These are phyloP conservation scores for Diversispora eburnea DNA, from an alignment of 192 early-diverging fungal genomes.

Conservation along the genomic window DNA sequence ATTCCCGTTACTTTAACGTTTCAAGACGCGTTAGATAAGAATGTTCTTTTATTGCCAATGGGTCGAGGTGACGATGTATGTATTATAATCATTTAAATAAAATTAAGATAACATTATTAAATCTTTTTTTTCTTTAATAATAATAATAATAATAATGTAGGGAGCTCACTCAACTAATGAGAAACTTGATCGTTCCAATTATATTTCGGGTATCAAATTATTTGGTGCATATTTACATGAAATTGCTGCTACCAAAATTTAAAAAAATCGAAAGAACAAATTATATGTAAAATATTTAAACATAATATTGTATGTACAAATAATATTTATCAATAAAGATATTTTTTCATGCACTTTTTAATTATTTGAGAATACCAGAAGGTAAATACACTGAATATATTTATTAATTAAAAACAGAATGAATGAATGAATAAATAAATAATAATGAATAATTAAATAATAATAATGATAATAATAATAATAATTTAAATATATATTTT, in stretches of 20 bases:
- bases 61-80: slow-evolving; percentile 76
- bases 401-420: too few relatives aligned
- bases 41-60: slow-evolving; percentile 93
- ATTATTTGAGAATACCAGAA: too few relatives aligned
- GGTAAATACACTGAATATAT: too few relatives aligned
- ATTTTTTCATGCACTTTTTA: too few relatives aligned
- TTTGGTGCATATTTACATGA: slow-evolving; percentile 89
- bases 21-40: slow-evolving; percentile 90
- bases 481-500: too few relatives aligned
- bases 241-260: slow-evolving; percentile 49
- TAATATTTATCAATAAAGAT: too few relatives aligned
- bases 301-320: too few relatives aligned
- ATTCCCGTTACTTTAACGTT: slow-evolving; percentile 98
- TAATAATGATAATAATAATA: too few relatives aligned
- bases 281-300: too few relatives aligned
- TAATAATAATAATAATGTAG: too few relatives aligned
- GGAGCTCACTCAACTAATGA: slow-evolving; percentile 98
- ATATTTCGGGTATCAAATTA: slow-evolving; percentile 94
- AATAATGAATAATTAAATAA: too few relatives aligned
- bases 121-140: neutral
- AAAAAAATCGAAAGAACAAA: neutral
- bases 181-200: slow-evolving; percentile 90
- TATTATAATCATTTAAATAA: neutral
- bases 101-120: neutral
- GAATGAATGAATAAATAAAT: too few relatives aligned